These are phyloP conservation scores for Mimosa bimucronata DNA, from an alignment of 306 rosid species.

Conservation along the genomic window DNA sequence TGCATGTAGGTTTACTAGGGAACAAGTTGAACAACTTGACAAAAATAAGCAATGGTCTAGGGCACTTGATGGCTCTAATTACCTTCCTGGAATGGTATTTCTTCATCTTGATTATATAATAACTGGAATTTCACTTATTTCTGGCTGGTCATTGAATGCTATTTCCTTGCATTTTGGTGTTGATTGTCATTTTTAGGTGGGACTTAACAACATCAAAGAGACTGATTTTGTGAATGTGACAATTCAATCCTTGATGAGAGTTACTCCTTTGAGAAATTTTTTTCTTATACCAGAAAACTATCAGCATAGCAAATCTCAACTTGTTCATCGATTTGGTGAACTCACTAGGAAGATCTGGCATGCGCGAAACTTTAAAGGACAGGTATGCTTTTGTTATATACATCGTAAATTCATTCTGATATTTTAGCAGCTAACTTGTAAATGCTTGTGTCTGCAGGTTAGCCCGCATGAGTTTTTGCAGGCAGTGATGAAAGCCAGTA, in stretches of 20 bases:
- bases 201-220: slow-evolving; percentile 95
- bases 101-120: slow-evolving; percentile 18
- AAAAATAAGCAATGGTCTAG: slow-evolving; percentile 96
- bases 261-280: slow-evolving; percentile 89
- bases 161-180: slow-evolving; percentile 32
- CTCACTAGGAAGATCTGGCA: slow-evolving; percentile 99
- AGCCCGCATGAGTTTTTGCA: slow-evolving; percentile 97
- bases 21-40: slow-evolving; percentile 87
- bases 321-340: slow-evolving; percentile 96
- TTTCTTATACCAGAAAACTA: slow-evolving; percentile 91
- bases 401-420: slow-evolving; percentile 12
- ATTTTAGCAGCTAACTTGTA: slow-evolving; percentile 27
- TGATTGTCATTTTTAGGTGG: slow-evolving; percentile 59
- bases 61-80: slow-evolving; percentile 97
- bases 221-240: slow-evolving; percentile 98
- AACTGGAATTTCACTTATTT: slow-evolving; percentile 17
- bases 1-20: slow-evolving; percentile 67
- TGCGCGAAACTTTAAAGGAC: slow-evolving; percentile 95
- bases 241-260: slow-evolving; percentile 95
- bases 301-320: slow-evolving; percentile 81
- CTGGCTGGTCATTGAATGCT: slow-evolving; percentile 15
- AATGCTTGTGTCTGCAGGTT: slow-evolving; percentile 59
- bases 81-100: slow-evolving; percentile 98
- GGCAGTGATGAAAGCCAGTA: slow-evolving; percentile 98
- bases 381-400: slow-evolving; percentile 57